phyloP scores from a whole-genome alignment of 176 grass and related monocot species.

The Pontederia crassipes region DNA sequence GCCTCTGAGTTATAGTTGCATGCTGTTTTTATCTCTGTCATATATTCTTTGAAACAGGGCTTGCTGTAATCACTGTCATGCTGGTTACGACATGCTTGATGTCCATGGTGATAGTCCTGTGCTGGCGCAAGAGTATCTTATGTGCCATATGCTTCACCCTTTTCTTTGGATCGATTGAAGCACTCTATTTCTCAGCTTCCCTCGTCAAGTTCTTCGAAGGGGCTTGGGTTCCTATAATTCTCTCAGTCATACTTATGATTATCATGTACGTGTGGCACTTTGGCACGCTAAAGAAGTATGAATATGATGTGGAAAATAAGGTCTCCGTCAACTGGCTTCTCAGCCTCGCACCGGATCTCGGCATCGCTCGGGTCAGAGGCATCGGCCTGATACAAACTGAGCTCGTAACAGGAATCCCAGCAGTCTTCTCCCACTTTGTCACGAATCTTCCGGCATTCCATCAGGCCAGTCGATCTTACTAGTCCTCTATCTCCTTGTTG shows the following conservation, averaged over 20 bases:
- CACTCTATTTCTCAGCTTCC: conserved; percentile 77
- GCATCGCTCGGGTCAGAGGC: conserved; percentile 67
- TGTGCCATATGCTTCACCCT: conserved; percentile 57
- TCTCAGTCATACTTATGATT: conserved; percentile 62
- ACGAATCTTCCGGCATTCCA: conserved; percentile 95
- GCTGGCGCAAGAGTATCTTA: conserved; percentile 85
- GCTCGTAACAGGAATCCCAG: conserved; percentile 71
- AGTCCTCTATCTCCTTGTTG: background rate
- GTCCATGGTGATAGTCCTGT: conserved; percentile 94
- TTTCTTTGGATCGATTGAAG: conserved; percentile 90
- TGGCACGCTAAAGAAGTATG: conserved; percentile 87
- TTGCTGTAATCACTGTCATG: conserved; percentile 98
- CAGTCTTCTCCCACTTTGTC: conserved; percentile 92
- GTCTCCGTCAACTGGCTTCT: conserved; percentile 94
- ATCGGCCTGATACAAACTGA: conserved; percentile 86
- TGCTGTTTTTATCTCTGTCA: background rate
- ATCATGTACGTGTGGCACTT: conserved; percentile 97
- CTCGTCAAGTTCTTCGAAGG: conserved; percentile 86
- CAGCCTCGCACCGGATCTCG: conserved; percentile 54
- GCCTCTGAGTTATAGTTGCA: too few relatives aligned
- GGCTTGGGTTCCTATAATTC: conserved; percentile 72
- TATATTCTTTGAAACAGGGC: conserved; percentile 30
- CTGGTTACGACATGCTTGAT: conserved; percentile 87
- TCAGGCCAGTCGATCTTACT: conserved; percentile 37
- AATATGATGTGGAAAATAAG: conserved; percentile 84